Conservation (phyloP, 805 yeast genomes). For the Ogataea trehalophila region DNA sequence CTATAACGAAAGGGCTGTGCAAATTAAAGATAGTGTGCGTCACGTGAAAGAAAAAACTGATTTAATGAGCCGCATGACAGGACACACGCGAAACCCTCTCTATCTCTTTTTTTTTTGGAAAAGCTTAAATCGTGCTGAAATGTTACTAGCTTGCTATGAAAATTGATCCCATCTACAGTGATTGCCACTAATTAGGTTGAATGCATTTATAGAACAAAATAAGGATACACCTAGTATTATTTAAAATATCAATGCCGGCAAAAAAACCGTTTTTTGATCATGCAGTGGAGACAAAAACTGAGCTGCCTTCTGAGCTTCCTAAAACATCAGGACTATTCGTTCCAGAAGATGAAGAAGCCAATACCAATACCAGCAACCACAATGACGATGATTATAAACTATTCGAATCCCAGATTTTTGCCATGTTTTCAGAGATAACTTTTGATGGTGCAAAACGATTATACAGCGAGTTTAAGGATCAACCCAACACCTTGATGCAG, state of each 20-base stretch:
- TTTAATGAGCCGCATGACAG: not conserved
- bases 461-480: slow-evolving; percentile 24
- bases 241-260: slow-evolving; percentile 1
- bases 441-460: slow-evolving; percentile 18
- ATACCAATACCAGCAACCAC: not conserved
- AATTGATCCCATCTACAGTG: too few species aligned
- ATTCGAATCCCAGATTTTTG: slow-evolving; percentile 30
- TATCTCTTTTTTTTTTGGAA: too few species aligned
- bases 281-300: not conserved
- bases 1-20: not conserved
- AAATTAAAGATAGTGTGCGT: not conserved
- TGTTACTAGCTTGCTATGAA: too few species aligned
- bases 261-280: slow-evolving; percentile 14
- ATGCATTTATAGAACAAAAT: too few species aligned
- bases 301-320: not conserved
- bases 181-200: too few species aligned
- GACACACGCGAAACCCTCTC: too few species aligned
- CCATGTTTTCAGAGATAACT: slow-evolving; percentile 32
- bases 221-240: too few species aligned
- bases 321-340: not conserved
- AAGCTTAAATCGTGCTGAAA: too few species aligned
- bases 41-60: not conserved
- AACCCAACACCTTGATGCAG: slow-evolving; percentile 27
- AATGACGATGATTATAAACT: slow-evolving; percentile 16
- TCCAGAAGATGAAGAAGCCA: not conserved